phyloP scores from a whole-genome alignment of 75 land plant genomes.

The Picea sitchensis region DNA sequence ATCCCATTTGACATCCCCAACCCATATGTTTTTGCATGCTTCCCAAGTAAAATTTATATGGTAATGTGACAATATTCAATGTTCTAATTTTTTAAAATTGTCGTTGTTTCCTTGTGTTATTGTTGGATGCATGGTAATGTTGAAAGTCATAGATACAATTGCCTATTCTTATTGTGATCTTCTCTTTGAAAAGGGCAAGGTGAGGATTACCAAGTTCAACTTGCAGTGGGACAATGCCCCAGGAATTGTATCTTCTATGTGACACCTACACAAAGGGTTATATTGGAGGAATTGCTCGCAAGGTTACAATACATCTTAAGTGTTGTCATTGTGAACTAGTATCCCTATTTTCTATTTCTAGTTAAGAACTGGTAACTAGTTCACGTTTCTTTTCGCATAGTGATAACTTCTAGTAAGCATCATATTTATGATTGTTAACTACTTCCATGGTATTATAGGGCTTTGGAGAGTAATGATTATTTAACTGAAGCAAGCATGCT shows the following conservation, averaged over 20 bases:
- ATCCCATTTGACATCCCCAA: not conserved
- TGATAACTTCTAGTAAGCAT: not conserved
- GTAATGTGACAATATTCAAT: no score
- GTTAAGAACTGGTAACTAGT: not conserved
- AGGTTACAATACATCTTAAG: slow-evolving; percentile 34
- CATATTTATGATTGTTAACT: not conserved
- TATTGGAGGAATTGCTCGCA: slow-evolving; percentile 71
- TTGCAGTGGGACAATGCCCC: slow-evolving; percentile 97
- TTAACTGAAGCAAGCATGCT: slow-evolving; percentile 62
- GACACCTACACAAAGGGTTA: slow-evolving; percentile 73
- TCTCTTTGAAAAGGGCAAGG: slow-evolving; percentile 44
- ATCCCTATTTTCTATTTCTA: not conserved
- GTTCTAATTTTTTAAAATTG: no score
- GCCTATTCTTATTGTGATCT: not conserved
- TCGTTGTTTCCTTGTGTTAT: no score
- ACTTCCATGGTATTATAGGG: slow-evolving; percentile 11
- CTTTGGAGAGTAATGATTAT: slow-evolving; percentile 30
- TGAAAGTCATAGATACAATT: not conserved
- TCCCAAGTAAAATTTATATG: not conserved
- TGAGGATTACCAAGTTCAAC: slow-evolving; percentile 80
- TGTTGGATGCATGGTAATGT: not conserved
- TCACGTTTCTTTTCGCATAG: not conserved
- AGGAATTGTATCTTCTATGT: slow-evolving; percentile 92
- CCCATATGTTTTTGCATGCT: not conserved
- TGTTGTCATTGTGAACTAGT: not conserved